Evolutionary conservation across 306 rosid species (phyloP).

Genomic region (Cucurbita moschata): DNA sequence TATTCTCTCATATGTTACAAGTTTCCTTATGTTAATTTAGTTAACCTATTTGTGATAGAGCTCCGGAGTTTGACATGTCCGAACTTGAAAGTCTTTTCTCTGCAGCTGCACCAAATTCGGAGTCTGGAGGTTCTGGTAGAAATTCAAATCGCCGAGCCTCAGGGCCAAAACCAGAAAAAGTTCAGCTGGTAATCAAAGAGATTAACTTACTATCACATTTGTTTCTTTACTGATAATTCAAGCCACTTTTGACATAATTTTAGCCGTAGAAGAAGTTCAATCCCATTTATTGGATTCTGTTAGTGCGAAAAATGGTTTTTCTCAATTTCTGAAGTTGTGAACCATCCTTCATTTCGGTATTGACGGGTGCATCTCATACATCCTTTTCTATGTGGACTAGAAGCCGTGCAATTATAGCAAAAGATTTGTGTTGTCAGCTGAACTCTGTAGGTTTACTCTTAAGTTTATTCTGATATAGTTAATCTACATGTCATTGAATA

Average conservation of each 20-base stretch:
- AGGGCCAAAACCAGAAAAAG: slow-evolving; percentile 56
- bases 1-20: slow-evolving; percentile 5
- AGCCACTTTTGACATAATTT: not conserved
- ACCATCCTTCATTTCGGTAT: not conserved
- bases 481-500: not conserved
- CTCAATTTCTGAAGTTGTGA: not conserved
- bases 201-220: not conserved
- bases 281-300: not conserved
- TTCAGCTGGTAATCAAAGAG: slow-evolving; percentile 57
- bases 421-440: not conserved
- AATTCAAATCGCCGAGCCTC: slow-evolving; percentile 35
- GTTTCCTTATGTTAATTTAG: slow-evolving; percentile 7
- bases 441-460: not conserved
- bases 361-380: not conserved
- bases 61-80: slow-evolving; percentile 95
- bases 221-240: not conserved
- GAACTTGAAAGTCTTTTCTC: slow-evolving; percentile 93
- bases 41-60: slow-evolving; percentile 36
- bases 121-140: slow-evolving; percentile 28
- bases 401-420: not conserved
- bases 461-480: not conserved
- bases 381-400: not conserved
- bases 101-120: slow-evolving; percentile 49
- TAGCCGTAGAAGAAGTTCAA: not conserved
- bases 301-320: not conserved